These are phyloP conservation scores for Vigna mungo DNA, from an alignment of 306 rosid species.

Conservation along the genomic window DNA sequence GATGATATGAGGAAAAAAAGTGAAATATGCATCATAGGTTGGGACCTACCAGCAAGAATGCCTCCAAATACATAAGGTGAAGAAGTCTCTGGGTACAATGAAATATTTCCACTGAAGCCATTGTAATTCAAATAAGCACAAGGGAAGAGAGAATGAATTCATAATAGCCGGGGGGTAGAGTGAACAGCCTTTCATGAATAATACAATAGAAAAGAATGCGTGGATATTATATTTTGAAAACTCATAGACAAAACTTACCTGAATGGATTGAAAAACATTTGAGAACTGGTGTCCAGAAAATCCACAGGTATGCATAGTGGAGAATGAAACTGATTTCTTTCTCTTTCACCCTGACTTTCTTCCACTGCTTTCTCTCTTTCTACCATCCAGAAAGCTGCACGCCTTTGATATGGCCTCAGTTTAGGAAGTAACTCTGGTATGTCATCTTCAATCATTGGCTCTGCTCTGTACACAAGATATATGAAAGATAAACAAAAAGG, in stretches of 20 bases:
- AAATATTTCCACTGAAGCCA: constrained; percentile 83
- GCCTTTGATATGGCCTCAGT: constrained; percentile 89
- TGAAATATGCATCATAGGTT: constrained; percentile 44
- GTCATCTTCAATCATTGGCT: constrained; percentile 77
- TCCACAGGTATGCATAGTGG: constrained; percentile 83
- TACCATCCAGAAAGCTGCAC: constrained; percentile 98
- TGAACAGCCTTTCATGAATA: constrained; percentile 37
- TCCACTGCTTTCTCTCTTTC: constrained; percentile 70
- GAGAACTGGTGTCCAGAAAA: constrained; percentile 66
- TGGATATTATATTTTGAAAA: constrained; percentile 22
- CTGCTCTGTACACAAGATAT: constrained; percentile 61
- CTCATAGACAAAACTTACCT: constrained; percentile 59
- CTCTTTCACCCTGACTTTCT: constrained; percentile 55
- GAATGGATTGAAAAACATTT: constrained; percentile 93
- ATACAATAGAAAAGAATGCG: constrained; percentile 23
- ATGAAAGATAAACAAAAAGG: constrained; percentile 42
- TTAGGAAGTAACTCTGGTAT: constrained; percentile 85
- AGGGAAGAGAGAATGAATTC: constrained; percentile 41
- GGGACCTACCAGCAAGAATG: constrained; percentile 89
- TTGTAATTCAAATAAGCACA: constrained; percentile 46
- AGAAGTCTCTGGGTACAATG: constrained; percentile 64
- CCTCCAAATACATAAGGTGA: constrained; percentile 81
- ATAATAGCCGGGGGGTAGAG: constrained; percentile 18
- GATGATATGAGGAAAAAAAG: constrained; percentile 35
- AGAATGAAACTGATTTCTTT: constrained; percentile 58